Conservation (phyloP, 179 eudicot genomes). For the Carnegiea gigantea region DNA sequence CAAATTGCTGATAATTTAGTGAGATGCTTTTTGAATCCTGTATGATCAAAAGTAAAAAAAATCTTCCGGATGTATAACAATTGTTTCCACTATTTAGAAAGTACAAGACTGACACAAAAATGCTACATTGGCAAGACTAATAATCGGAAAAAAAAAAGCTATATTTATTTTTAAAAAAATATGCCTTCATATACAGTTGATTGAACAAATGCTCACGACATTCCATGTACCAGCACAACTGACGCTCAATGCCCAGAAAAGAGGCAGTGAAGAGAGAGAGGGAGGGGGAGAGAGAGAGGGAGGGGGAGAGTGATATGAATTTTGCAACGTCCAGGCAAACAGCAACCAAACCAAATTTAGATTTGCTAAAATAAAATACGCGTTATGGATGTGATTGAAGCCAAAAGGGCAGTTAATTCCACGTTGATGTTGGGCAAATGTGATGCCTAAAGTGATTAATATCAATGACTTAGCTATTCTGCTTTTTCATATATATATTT, state of each 20-base stretch:
- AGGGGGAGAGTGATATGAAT: not conserved
- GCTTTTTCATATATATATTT: not conserved
- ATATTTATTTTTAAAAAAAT: no score
- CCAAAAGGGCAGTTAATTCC: slow-evolving; percentile 12
- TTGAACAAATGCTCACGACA: slow-evolving; percentile 6
- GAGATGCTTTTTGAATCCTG: no score
- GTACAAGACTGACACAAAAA: no score
- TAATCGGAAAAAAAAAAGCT: no score
- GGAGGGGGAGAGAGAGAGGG: not conserved
- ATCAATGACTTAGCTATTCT: not conserved
- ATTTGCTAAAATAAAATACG: slow-evolving; percentile 12
- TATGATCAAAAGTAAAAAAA: no score
- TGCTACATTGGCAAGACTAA: no score
- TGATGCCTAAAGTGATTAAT: not conserved
- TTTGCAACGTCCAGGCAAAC: slow-evolving; percentile 12
- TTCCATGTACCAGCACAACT: slow-evolving; percentile 11
- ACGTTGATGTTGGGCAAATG: not conserved
- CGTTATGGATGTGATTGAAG: slow-evolving; percentile 1
- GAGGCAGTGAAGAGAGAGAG: not conserved
- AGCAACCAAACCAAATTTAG: slow-evolving; percentile 10
- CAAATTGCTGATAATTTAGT: no score
- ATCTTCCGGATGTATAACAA: no score
- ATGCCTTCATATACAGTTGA: no score
- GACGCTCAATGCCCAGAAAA: not conserved
- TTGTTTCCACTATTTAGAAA: no score